Evolutionary conservation across 2,329 filamentous ascomycete genomes (phyloP), one percentile per base, ranked within the genome.

Genomic region (Claviceps arundinis): DNA sequence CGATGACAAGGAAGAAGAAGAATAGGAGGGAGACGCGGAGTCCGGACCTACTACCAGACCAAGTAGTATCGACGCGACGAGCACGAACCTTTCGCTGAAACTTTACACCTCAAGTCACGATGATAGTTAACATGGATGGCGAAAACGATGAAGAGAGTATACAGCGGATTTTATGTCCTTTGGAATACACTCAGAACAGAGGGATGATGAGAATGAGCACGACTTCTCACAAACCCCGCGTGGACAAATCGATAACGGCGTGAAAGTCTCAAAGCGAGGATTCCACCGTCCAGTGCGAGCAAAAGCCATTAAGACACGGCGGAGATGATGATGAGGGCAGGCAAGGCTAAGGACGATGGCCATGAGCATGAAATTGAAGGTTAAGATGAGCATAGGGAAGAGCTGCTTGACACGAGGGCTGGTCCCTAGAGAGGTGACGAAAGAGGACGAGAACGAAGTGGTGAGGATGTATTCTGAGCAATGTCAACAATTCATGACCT

Each of bases 381-480:
- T 30, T 7, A 30, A 30, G 7, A 9, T 30, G 26, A 59, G 43
- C n/a, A 0, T 59, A 54, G 24, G 57, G 56, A 61, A n/a, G 64
- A 57, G 1, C 58, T 66, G 26, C 54, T 68, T 6, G 58, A 62
- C 45, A 56, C 57, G 22, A 65, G 68, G 63, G 67, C 68, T 0
- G 64, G 62, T 22, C 19, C 19, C 19, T 22, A 3, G 19, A 2
- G 67, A 68, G 38, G 61, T 9, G 4, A 24, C 61, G 1, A 62
- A 64, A 2, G 62, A 60, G 2, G 61, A 59, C 5, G 60, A 59
- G 17, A 58, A 56, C 2, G 59, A 62, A 13, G 55, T 52, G 3
- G 50, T 56, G 26, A 7, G 1, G 26, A 30, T 30, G 7, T 7
- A 30, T 30, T 8, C 26, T 30, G 7, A 2, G 26, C 26, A 30